These are phyloP conservation scores for Gypsophila paniculata DNA, from an alignment of 179 eudicot genomes.

Conservation along the genomic window DNA sequence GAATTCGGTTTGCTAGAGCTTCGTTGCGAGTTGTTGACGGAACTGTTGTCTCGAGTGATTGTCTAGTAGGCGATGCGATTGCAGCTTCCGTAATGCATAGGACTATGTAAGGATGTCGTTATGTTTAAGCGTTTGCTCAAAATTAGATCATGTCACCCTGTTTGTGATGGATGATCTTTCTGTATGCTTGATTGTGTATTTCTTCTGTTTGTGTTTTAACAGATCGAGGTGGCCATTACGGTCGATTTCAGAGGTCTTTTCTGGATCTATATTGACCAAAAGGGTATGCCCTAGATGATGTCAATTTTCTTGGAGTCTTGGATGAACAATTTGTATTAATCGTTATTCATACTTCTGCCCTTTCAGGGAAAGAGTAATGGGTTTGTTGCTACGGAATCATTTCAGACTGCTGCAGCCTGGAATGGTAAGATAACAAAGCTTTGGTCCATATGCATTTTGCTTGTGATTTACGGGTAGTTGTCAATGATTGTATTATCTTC, in stretches of 20 bases:
- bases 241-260: constrained; percentile 19
- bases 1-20: neutral
- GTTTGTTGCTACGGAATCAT: constrained; percentile 21
- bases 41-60: neutral
- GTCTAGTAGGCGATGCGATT: constrained; percentile 18
- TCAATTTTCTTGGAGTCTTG: neutral
- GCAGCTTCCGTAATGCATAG: constrained; percentile 24
- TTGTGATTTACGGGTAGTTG: no score
- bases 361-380: constrained; percentile 38
- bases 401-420: constrained; percentile 32
- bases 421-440: constrained; percentile 24
- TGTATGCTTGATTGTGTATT: constrained; percentile 1
- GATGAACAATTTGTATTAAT: neutral
- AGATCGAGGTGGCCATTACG: constrained; percentile 30
- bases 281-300: constrained; percentile 13
- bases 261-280: constrained; percentile 16
- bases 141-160: neutral
- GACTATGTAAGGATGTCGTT: constrained; percentile 20
- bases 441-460: neutral
- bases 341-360: constrained; percentile 12
- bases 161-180: neutral
- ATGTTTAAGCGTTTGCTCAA: neutral
- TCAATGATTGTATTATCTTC: no score
- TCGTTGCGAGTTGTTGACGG: neutral
- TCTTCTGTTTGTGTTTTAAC: neutral